Base-by-base conservation (phyloP, 768 basidiomycete species). In the Leccinum boreale region DNA sequence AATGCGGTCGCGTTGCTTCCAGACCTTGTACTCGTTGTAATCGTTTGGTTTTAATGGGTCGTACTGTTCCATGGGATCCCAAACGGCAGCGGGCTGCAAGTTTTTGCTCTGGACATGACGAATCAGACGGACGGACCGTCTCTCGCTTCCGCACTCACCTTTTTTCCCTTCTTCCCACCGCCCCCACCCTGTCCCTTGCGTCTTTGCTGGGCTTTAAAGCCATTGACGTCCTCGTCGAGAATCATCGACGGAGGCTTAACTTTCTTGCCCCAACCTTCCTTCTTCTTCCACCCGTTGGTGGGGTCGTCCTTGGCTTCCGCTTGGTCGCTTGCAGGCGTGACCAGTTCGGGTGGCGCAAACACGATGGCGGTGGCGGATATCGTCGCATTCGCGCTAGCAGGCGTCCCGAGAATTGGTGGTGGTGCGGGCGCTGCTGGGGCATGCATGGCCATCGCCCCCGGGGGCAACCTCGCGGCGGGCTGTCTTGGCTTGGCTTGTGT, bases 231-330 rank as follows among this genome's bases (percentile, higher is more conserved):
- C 58, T 94, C 92, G 59, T 94, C 92, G 10, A 94, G 81, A 21
- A 93, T 79, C 90, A 94, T 93, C 1, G 89, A 89, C 3, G 92
- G 92, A 15, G 92, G 92, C 65, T 92, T 92, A 67, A 93, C 86
- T 69, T 92, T 92, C 74, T 87, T 90, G 45, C 89, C 89, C 92
- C 92, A 92, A 62, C 86, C 85, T 61, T 85, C 82, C 50, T 73
- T 66, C 62, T 78, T 70, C 17, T 79, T 74, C 62, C 78, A 74
- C n/a, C 75, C 52, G 3, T 74, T 56, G 39, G 66, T 58, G 15
- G 72, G 61, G 47, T 70, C 66, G 6, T 68, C 62, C 42, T 73
- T 66, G 52, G 55, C 56, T 36, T 71, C 67, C 10, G 62, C 52
- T 52, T 77, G 68, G 10, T 70, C 72, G 10, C 45, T 62, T 7